Percentiles rank a stretch among this genome's conserved stretches.
Evolutionary conservation across 176 grass and related monocot species (phyloP).

Genomic region (Carex scoparia): DNA sequence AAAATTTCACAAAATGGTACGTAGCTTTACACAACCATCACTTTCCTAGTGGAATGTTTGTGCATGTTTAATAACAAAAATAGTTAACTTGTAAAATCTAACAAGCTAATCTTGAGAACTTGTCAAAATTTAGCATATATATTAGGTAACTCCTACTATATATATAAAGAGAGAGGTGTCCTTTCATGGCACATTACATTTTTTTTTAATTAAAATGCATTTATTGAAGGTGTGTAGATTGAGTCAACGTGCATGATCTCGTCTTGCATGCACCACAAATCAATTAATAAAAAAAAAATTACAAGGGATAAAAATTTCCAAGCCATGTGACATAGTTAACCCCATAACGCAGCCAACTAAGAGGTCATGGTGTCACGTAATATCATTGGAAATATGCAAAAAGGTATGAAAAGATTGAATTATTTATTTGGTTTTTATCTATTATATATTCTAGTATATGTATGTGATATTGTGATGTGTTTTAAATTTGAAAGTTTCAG

Average conservation of each 20-base stretch:
- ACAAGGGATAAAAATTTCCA: background rate
- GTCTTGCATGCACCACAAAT: background rate
- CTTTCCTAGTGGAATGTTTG: constrained; percentile 11
- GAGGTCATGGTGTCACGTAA: constrained; percentile 11
- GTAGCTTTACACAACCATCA: background rate
- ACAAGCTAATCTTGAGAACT: background rate
- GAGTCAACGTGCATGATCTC: constrained; percentile 4
- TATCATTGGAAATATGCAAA: background rate
- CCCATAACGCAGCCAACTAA: constrained; percentile 4
- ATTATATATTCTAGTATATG: background rate
- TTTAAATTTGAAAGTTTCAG: too few species aligned
- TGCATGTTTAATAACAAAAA: background rate
- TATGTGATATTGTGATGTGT: background rate
- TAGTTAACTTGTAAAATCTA: background rate
- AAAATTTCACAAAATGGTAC: background rate
- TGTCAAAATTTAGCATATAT: background rate
- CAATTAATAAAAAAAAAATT: background rate
- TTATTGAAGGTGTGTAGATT: background rate
- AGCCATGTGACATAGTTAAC: constrained; percentile 8
- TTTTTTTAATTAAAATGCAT: background rate
- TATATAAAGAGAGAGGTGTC: background rate
- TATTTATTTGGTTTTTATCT: background rate
- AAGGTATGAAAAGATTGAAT: background rate
- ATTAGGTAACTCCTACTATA: background rate
- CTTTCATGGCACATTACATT: background rate